Percentiles rank a stretch among this genome's conserved stretches.
Conservation (phyloP, 257 asterid species). For the Solanum etuberosum region DNA sequence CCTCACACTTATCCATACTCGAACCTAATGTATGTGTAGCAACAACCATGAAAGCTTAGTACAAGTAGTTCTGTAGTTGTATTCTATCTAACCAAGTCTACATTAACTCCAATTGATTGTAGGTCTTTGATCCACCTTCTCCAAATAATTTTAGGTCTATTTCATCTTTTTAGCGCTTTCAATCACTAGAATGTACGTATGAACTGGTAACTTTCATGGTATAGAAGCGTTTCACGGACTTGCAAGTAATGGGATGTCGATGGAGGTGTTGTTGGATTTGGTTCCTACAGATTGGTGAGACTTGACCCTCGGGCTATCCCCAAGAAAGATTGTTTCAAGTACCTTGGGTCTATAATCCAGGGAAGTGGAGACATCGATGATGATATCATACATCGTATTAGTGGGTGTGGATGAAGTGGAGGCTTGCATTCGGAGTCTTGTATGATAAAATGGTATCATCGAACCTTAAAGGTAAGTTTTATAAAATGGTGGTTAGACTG, state of each 20-base stretch:
- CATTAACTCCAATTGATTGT: neutral
- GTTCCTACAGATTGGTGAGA: neutral
- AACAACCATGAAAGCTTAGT: neutral
- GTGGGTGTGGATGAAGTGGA: too few relatives aligned
- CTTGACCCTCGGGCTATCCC: too few relatives aligned
- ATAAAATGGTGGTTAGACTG: too few relatives aligned
- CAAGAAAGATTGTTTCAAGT: too few relatives aligned
- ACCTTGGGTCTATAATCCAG: too few relatives aligned
- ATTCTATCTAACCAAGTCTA: neutral
- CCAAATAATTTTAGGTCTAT: neutral
- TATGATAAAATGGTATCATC: too few relatives aligned
- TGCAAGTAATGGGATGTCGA: neutral
- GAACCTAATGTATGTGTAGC: neutral
- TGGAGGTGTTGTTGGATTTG: neutral
- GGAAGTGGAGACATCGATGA: too few relatives aligned
- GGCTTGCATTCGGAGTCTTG: too few relatives aligned
- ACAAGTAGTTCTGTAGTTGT: neutral
- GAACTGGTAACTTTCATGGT: neutral
- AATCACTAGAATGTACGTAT: neutral
- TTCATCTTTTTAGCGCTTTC: neutral
- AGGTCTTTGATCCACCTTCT: neutral
- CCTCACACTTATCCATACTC: neutral
- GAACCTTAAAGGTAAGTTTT: too few relatives aligned
- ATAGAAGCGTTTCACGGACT: neutral
- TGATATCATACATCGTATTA: too few relatives aligned